Percentiles rank a stretch among this genome's conserved stretches.
These are phyloP conservation scores for Pseudoneurospora amorphoporcata DNA, from an alignment of 495 filamentous ascomycete species.

Conservation along the genomic window DNA sequence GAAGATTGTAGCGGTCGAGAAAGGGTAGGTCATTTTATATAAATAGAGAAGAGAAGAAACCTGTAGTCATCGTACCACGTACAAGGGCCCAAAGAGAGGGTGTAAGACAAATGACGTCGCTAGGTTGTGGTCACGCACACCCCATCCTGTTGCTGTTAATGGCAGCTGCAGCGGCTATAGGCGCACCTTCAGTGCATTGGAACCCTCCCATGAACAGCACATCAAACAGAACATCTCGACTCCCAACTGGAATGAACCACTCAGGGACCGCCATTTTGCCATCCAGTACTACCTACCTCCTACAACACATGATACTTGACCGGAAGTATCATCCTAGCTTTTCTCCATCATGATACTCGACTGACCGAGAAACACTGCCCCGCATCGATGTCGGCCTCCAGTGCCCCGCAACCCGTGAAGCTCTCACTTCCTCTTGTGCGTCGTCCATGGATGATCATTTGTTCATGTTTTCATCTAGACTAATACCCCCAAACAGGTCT, in stretches of 20 bases:
- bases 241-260: not conserved
- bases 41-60: not conserved
- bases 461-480: not conserved
- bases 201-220: not conserved
- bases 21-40: not conserved
- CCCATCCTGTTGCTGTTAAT: not conserved
- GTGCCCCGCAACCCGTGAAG: constrained; percentile 54
- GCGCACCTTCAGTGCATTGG: not conserved
- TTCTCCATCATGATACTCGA: not conserved
- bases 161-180: not conserved
- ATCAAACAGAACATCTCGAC: not conserved
- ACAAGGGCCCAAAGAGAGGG: not conserved
- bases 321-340: not conserved
- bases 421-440: constrained; percentile 82
- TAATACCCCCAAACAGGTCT: constrained; percentile 37
- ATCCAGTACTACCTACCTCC: not conserved
- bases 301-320: not conserved
- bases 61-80: not conserved
- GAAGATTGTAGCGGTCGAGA: not conserved
- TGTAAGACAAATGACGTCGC: not conserved
- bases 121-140: not conserved
- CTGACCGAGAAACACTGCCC: constrained; percentile 2
- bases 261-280: not conserved
- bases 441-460: constrained; percentile 8
- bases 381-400: constrained; percentile 17